Evolutionary conservation across 202 grass and related monocot genomes (phyloP), one percentile per base, ranked within the genome.

Genomic region (Panicum hallii): DNA sequence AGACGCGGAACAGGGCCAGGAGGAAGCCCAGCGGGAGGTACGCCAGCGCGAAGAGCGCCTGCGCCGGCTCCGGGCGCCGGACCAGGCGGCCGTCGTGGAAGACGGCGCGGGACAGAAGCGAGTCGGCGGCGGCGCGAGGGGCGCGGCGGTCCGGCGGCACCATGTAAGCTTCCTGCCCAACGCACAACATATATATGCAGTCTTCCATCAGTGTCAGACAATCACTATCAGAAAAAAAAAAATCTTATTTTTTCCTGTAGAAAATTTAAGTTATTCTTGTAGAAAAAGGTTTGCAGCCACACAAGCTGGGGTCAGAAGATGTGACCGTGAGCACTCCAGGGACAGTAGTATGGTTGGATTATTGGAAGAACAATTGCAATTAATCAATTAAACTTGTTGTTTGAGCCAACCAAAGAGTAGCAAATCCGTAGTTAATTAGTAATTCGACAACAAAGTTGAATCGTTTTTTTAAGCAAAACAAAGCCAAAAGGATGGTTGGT

Each of bases 81-180:
- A 99, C 96, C 2, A 99, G 91, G 12, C 93, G 96, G 11, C 96
- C 96, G 55, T 99, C 96, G 63, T 99, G 96, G 89, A 99, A 96
- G 30, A 99, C n/a, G 66, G 72, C 81, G 23, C 60, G 84, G 0
- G 88, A 90, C 3, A 92, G 64, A 15, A 99, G 84, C 15, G 80
- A 6, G 68, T 89, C 93, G 38, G 88, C n/a, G 3, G 84, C 46
- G 0, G 86, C 91, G 0, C 62, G 66, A 0, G 86, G 46, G 0
- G 96, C 91, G 14, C 77, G 79, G 2, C 62, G 76, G 78, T 99
- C 36, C 0, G 52, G 74, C 1, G 91, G 91, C 60, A 99, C 91
- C 96, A 99, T 99, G 84, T 94, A 99, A 0, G 96, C 93, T 75
- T 95, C 93, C 93, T 95, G 79, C 63, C 4, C 36, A 38, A 38